Evolutionary conservation across 331 rosid genomes (phyloP).

Genomic region (Phaseolus coccineus): DNA sequence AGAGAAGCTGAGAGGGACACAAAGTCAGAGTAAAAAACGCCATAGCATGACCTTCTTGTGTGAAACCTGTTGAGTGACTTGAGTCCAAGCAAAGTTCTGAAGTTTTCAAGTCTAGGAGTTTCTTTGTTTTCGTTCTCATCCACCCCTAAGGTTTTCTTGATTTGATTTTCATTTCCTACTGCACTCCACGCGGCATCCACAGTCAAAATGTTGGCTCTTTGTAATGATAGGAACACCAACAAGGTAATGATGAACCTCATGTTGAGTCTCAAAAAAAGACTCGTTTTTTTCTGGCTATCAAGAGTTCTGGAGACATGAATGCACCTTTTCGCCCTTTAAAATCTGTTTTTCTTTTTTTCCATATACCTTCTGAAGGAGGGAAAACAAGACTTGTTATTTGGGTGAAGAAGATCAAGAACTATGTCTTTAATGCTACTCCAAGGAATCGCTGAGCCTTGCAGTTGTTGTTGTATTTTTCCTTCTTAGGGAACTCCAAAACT

Average conservation of each 20-base stretch:
- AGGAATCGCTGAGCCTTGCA: neutral
- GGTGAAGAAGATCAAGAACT: neutral
- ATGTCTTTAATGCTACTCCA: constrained; percentile 10
- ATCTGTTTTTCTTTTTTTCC: neutral
- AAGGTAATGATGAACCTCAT: constrained; percentile 1
- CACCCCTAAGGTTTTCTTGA: neutral
- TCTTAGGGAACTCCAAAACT: neutral
- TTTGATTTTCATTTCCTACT: neutral
- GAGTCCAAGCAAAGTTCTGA: constrained; percentile 3
- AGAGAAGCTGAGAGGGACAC: constrained; percentile 4
- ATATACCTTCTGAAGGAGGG: neutral
- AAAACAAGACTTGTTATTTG: constrained; percentile 16
- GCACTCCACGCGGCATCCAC: neutral
- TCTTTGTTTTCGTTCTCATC: neutral
- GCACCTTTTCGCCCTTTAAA: neutral
- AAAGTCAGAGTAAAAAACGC: neutral
- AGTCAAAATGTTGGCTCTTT: neutral
- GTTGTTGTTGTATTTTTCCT: constrained; percentile 1
- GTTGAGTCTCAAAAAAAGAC: neutral
- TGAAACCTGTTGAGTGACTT: neutral
- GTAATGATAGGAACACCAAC: neutral
- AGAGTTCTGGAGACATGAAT: constrained; percentile 5
- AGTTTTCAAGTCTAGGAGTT: neutral
- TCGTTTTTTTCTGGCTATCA: neutral
- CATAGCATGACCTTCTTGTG: neutral